Evolutionary conservation across 2,329 filamentous ascomycete species (phyloP).

Genomic region (Arthrinium puccinioides): DNA sequence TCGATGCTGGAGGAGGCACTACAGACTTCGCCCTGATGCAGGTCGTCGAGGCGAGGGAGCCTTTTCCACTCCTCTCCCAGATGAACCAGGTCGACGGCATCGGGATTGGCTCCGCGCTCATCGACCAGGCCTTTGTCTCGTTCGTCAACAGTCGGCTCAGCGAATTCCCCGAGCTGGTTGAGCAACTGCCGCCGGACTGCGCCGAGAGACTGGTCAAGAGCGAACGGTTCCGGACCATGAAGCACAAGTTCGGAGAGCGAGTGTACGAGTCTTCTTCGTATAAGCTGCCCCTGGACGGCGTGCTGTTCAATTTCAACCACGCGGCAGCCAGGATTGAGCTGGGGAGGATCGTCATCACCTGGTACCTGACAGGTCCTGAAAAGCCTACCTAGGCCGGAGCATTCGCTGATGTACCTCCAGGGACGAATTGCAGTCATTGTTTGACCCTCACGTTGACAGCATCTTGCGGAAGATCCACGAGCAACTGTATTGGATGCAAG

Average conservation of each 20-base stretch:
- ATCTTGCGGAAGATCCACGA: slow-evolving; percentile 31
- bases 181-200: slow-evolving; percentile 27
- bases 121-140: slow-evolving; percentile 33
- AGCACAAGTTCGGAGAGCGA: slow-evolving; percentile 35
- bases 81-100: slow-evolving; percentile 33
- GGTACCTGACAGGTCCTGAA: slow-evolving; percentile 25
- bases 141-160: slow-evolving; percentile 30
- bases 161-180: slow-evolving; percentile 25
- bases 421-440: slow-evolving; percentile 34
- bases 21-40: slow-evolving; percentile 38
- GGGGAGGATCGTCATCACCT: slow-evolving; percentile 31
- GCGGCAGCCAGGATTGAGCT: slow-evolving; percentile 27
- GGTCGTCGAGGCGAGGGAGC: slow-evolving; percentile 21
- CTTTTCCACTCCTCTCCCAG: slow-evolving; percentile 20
- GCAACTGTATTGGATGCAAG: slow-evolving; percentile 31
- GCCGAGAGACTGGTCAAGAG: slow-evolving; percentile 28
- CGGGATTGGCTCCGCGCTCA: slow-evolving; percentile 37
- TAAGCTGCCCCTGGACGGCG: slow-evolving; percentile 34
- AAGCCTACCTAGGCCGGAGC: no score
- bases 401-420: no score
- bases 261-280: slow-evolving; percentile 32
- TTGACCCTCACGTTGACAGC: slow-evolving; percentile 32
- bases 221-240: slow-evolving; percentile 28
- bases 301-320: slow-evolving; percentile 31
- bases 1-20: slow-evolving; percentile 39